Evolutionary conservation across 2,329 filamentous ascomycete species (phyloP).

Genomic region (Trichoderma brevicompactum): DNA sequence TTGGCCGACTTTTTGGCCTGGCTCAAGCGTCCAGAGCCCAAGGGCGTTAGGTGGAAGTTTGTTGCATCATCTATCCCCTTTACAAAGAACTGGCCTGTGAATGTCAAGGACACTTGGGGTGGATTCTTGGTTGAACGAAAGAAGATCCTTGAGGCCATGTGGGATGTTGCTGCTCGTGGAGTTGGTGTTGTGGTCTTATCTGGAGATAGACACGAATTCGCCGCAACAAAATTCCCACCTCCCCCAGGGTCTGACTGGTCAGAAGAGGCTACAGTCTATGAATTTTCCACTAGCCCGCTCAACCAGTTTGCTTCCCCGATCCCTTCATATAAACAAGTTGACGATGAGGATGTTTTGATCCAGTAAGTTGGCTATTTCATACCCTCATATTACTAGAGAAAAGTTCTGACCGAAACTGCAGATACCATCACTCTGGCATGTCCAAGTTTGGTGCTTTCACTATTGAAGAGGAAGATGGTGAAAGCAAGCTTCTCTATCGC

Average conservation of each 20-base stretch:
- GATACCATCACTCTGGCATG: constrained; percentile 81
- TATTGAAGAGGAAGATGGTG: constrained; percentile 68
- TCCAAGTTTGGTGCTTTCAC: constrained; percentile 80
- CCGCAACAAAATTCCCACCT: constrained; percentile 78
- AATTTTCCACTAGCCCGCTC: constrained; percentile 89
- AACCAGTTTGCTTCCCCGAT: constrained; percentile 93
- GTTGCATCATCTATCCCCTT: constrained; percentile 90
- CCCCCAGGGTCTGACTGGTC: constrained; percentile 65
- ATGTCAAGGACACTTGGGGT: constrained; percentile 89
- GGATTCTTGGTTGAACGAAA: constrained; percentile 84
- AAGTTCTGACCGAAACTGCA: constrained; percentile 38
- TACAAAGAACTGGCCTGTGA: constrained; percentile 95
- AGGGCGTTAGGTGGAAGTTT: constrained; percentile 90
- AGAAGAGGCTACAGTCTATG: constrained; percentile 70
- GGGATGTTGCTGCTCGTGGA: constrained; percentile 77
- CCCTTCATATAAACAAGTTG: constrained; percentile 79
- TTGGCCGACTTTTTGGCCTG: constrained; percentile 78
- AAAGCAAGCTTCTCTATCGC: constrained; percentile 76
- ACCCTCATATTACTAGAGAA: neutral
- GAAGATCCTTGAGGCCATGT: constrained; percentile 85
- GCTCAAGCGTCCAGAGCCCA: constrained; percentile 71
- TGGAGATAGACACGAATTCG: constrained; percentile 96
- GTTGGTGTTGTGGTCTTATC: constrained; percentile 82
- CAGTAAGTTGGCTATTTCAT: constrained; percentile 62
- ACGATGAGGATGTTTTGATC: constrained; percentile 80